Evolutionary conservation across 169 alveolate genomes (phyloP).

Genomic region (Cryptosporidium sp.): DNA sequence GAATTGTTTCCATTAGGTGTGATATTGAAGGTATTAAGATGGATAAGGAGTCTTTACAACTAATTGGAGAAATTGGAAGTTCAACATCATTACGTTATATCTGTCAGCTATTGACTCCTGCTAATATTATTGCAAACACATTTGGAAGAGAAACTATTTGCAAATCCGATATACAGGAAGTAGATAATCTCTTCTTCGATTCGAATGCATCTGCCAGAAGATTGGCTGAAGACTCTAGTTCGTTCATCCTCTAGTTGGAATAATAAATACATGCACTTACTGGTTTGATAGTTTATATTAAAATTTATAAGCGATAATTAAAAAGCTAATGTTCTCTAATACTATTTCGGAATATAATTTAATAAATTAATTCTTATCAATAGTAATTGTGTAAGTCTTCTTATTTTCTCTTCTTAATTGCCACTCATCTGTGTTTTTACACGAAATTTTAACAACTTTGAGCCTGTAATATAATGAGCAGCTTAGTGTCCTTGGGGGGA

Average conservation of each 20-base stretch:
- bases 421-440: slow-evolving; percentile 82
- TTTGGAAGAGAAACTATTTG: slow-evolving; percentile 91
- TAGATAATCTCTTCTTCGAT: slow-evolving; percentile 95
- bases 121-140: slow-evolving; percentile 94
- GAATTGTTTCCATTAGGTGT: slow-evolving; percentile 96
- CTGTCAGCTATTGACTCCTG: slow-evolving; percentile 96
- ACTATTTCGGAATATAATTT: not conserved
- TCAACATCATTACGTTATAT: slow-evolving; percentile 95
- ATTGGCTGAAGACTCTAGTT: slow-evolving; percentile 92
- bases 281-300: not conserved
- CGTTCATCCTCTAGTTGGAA: slow-evolving; percentile 82
- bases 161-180: slow-evolving; percentile 93
- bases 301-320: not conserved
- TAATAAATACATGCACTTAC: not conserved
- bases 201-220: slow-evolving; percentile 96
- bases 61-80: slow-evolving; percentile 96
- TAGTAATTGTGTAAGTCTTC: slow-evolving; percentile 81
- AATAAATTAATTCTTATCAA: slow-evolving; percentile 14
- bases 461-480: slow-evolving; percentile 51
- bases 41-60: slow-evolving; percentile 95
- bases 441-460: slow-evolving; percentile 80
- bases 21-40: slow-evolving; percentile 94
- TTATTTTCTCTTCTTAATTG: slow-evolving; percentile 83
- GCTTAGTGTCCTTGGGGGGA: slow-evolving; percentile 22
- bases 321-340: not conserved